Base-by-base conservation (phyloP, 805 yeast genomes). In the Monosporozyma unispora region DNA sequence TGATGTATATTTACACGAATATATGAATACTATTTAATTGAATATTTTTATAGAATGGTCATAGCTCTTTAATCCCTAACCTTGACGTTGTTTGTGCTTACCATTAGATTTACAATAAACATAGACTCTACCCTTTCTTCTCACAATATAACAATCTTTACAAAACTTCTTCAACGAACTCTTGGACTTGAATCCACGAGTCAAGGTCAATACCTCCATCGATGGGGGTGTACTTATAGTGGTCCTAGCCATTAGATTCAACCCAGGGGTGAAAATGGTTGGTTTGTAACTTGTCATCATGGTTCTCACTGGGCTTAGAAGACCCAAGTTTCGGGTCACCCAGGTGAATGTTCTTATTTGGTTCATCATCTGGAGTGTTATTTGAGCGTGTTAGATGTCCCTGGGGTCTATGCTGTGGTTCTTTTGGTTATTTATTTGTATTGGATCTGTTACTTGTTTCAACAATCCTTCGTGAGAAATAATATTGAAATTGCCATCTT, bases 121-220 rank as follows among this genome's bases (percentile, higher is more conserved):
- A 56, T 87, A 88, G 11, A 90, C 91, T 61, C 93, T 77, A 40
- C 99, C 99, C 70, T 90, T 93, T 69, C 98, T 84, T 70, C 95
- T 84, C 10, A 93, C 96, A 69, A 87, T 79, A 58, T 84, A 85
- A 67, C 99, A 93, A 66, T 87, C 93, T 37, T 83, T 76, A 68
- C 99, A 93, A 70, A 87, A 84, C 73, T 87, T 93, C 73, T 90
- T 90, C 49, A 93, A 95, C 0, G 98, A 79, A 4, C 97, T 81
- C 68, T 91, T 82, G 44, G 89, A 95, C 67, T 91, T 91, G 77
- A 91, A 89, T 3, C 89, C 82, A 68, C 97, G 80, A 4, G 70
- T 59, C 28, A 45, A 19, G 23, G 16, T 10, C 14, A 47, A 18
- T 12, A 44, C 3, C 21, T 8, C 19, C 16, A 51, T 9, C 1